A percentile compares a stretch with the other conserved stretches of the same genome.
Evolutionary conservation across 1,139 yeast genomes (phyloP).

Genomic region (Nakaseomyces kungkrabaensis): DNA sequence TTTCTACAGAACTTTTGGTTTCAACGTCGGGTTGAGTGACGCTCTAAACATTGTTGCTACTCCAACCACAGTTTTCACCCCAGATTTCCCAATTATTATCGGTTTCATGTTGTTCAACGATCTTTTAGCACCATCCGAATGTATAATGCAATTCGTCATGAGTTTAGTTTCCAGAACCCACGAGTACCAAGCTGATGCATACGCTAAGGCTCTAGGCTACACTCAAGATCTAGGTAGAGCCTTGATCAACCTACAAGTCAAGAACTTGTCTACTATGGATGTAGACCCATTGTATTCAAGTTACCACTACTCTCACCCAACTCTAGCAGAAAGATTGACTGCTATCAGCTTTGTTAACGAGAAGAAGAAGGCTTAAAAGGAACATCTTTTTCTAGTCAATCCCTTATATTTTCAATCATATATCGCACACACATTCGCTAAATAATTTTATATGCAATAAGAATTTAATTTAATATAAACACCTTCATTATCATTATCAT

Average conservation of each 20-base stretch:
- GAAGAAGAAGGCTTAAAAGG: conserved; percentile 29
- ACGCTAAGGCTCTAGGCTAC: conserved; percentile 67
- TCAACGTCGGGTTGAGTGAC: conserved; percentile 30
- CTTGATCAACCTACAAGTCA: conserved; percentile 63
- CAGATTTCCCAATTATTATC: conserved; percentile 57
- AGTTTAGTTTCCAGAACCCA: conserved; percentile 70
- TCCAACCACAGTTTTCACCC: conserved; percentile 22
- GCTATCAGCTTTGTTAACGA: conserved; percentile 52
- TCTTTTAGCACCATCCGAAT: conserved; percentile 67
- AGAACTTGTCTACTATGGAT: conserved; percentile 73
- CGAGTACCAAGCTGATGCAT: conserved; percentile 89
- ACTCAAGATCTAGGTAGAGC: conserved; percentile 60
- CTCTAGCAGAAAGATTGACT: conserved; percentile 72
- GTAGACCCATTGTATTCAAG: conserved; percentile 87
- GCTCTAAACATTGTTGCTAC: conserved; percentile 5
- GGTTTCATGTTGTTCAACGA: conserved; percentile 74
- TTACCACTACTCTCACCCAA: conserved; percentile 86
- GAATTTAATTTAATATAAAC: no score
- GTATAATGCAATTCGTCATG: conserved; percentile 53
- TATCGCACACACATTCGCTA: not conserved
- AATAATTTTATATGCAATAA: not conserved
- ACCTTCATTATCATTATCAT: no score
- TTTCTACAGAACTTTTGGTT: conserved; percentile 71
- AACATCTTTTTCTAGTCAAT: conserved; percentile 2
- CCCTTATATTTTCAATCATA: not conserved